Evolutionary conservation across 345 rosid genomes (phyloP).

Genomic region (Acer saccharum): DNA sequence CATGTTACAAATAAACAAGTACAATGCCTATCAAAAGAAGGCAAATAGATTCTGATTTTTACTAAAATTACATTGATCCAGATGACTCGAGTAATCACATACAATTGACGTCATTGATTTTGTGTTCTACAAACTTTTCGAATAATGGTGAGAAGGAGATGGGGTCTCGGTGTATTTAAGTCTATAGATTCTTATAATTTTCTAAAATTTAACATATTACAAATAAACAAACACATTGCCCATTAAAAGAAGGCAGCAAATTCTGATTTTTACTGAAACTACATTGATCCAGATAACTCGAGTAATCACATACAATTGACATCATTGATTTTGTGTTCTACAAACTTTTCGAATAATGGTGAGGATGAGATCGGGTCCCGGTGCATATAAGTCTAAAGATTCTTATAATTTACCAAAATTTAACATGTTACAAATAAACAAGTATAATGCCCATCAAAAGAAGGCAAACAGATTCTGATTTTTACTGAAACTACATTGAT

Average conservation of each 20-base stretch:
- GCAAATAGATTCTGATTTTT: too few relatives aligned
- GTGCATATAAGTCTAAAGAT: too few relatives aligned
- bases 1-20: too few relatives aligned
- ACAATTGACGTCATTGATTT: not conserved
- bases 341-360: conserved; percentile 39
- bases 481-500: not conserved
- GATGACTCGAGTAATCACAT: not conserved
- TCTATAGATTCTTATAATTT: too few relatives aligned
- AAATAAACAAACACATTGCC: not conserved
- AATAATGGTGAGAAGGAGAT: not conserved
- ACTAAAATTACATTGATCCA: not conserved
- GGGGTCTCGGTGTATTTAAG: too few relatives aligned
- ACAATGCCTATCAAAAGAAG: not conserved
- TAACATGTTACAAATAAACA: not conserved
- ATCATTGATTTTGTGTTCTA: not conserved
- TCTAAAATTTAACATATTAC: not conserved
- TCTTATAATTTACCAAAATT: not conserved
- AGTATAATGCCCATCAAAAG: not conserved
- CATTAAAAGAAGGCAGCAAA: not conserved
- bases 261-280: too few relatives aligned
- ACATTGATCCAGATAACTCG: not conserved
- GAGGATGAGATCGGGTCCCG: too few relatives aligned
- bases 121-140: conserved; percentile 41
- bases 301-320: not conserved
- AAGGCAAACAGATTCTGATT: not conserved